Evolutionary conservation across 768 basidiomycete genomes (phyloP), one percentile per base, ranked within the genome.

Genomic region (Mycena vitilis): DNA sequence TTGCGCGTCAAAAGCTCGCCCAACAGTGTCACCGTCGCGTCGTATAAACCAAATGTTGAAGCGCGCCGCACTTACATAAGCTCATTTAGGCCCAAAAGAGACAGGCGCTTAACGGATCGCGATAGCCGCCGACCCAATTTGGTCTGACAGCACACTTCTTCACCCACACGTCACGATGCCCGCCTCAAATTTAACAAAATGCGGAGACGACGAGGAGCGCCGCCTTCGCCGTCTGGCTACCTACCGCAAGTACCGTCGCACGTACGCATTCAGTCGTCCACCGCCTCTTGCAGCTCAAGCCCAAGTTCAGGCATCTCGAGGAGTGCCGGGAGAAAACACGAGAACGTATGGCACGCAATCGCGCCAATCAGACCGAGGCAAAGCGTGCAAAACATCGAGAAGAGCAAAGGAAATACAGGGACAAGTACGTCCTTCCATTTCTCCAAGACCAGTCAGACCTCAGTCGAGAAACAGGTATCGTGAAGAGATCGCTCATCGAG

Each of bases 401-500:
- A n/a, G 64, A 48, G 2, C 64, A 65, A 16, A 10, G 2, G 2
- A 47, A 36, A 2, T 65, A 65, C 56, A 12, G 56, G 18, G 63
- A 65, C 36, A 47, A 34, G 63, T 65, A 44, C 15, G 8, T 16
- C 10, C 42, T 10, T 44, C n/a, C n/a, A n/a, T n/a, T n/a, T n/a
- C n/a, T n/a, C n/a, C n/a, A n/a, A n/a, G n/a, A n/a, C n/a, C n/a
- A n/a, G n/a, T n/a, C n/a, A n/a, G n/a, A n/a, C n/a, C n/a, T n/a
- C n/a, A n/a, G n/a, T n/a, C n/a, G n/a, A n/a, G n/a, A n/a, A n/a
- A n/a, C 34, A 65, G 64, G 2, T 65, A 25, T 22, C 47, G 64
- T 3, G 64, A 65, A n/a, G 23, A 58, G 38, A 58, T 65, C 2
- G 57, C 57, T 1, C 64, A 65, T 51, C 56, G 49, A 0, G 56